phyloP scores from a whole-genome alignment of 1,139 yeast genomes.

The Kodamaea plutei region DNA sequence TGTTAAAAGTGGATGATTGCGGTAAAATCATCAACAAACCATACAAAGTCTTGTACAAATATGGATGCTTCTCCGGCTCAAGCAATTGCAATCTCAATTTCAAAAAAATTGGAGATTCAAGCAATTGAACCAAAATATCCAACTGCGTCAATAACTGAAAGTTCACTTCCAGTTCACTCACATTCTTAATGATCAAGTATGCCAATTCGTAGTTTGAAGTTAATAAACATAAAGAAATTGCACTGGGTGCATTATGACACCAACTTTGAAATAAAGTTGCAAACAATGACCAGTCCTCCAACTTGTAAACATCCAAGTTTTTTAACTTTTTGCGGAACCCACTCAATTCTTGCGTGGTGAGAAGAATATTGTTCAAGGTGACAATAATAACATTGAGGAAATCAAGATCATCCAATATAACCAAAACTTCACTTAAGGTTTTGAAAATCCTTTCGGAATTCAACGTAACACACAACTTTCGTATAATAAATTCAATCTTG shows the following conservation, averaged over 20 bases:
- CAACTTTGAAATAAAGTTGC: conserved; percentile 80
- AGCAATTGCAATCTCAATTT: conserved; percentile 80
- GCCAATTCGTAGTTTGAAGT: conserved; percentile 92
- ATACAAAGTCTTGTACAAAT: conserved; percentile 79
- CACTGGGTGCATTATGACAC: conserved; percentile 91
- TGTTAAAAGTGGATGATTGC: conserved; percentile 87
- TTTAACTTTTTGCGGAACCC: conserved; percentile 65
- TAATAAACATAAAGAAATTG: conserved; percentile 76
- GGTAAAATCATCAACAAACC: conserved; percentile 94
- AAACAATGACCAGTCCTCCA: conserved; percentile 71
- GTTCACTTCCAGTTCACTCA: conserved; percentile 72
- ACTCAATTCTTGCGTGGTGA: conserved; percentile 82
- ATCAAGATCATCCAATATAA: conserved; percentile 52
- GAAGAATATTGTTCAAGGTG: conserved; percentile 77
- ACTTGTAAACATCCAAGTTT: conserved; percentile 38
- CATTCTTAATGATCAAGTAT: conserved; percentile 67
- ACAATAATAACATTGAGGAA: conserved; percentile 83
- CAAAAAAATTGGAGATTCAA: conserved; percentile 83
- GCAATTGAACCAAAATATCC: conserved; percentile 73
- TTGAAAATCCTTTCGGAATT: conserved; percentile 81
- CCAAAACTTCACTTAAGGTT: conserved; percentile 71
- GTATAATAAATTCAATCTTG: conserved; percentile 79
- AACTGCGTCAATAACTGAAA: conserved; percentile 71
- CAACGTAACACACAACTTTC: conserved; percentile 78
- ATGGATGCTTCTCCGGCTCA: conserved; percentile 83